phyloP scores from a whole-genome alignment of 78 protist species.

The Polysphondylium violaceum region DNA sequence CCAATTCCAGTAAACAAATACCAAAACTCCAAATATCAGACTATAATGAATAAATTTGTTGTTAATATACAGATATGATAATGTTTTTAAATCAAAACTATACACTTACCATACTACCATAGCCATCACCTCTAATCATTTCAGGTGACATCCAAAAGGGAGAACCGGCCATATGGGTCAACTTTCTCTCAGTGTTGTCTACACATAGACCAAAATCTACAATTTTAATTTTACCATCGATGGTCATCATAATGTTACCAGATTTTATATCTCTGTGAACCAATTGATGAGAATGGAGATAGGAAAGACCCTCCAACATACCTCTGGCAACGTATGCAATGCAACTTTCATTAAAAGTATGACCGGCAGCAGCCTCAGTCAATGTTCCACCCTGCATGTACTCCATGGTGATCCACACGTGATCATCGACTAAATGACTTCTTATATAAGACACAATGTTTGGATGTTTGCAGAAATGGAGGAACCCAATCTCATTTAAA shows the following conservation, averaged over 20 bases:
- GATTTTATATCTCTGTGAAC: conserved; percentile 84
- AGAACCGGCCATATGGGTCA: conserved; percentile 85
- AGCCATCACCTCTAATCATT: conserved; percentile 80
- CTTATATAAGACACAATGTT: conserved; percentile 64
- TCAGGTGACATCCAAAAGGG: conserved; percentile 90
- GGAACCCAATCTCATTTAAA: conserved; percentile 77
- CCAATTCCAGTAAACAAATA: conserved; percentile 80
- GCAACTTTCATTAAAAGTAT: conserved; percentile 71
- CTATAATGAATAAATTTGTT: too few relatives aligned
- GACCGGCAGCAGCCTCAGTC: conserved; percentile 64
- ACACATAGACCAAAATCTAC: conserved; percentile 85
- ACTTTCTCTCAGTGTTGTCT: conserved; percentile 48
- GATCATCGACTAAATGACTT: conserved; percentile 61
- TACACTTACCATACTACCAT: conserved; percentile 64
- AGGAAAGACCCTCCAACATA: conserved; percentile 76
- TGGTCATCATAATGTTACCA: conserved; percentile 83
- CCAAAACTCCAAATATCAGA: conserved; percentile 83
- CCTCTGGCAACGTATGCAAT: conserved; percentile 81
- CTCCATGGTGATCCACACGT: conserved; percentile 83
- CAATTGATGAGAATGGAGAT: conserved; percentile 49
- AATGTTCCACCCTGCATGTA: conserved; percentile 86
- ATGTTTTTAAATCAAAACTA: too few relatives aligned
- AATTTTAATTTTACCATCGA: conserved; percentile 82
- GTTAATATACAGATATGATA: too few relatives aligned
- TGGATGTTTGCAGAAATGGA: conserved; percentile 73